Base-by-base conservation (phyloP, 306 rosid genomes). In the Oxytropis ochrocephala region DNA sequence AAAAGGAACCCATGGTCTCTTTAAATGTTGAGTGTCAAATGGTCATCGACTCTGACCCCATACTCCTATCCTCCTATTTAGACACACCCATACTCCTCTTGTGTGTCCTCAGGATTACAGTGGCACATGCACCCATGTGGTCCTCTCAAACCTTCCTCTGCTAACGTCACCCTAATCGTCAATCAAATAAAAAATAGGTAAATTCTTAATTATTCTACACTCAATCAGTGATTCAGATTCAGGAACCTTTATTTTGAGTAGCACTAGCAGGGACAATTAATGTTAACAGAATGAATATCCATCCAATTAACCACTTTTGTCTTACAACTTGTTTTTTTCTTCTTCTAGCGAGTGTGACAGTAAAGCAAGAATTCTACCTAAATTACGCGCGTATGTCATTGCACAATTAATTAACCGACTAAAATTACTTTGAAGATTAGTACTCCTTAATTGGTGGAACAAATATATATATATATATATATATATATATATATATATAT, bases 71-170 rank as follows among this genome's bases (percentile, higher is more conserved):
- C 29, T 24, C 29, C 3, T 24, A 24, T 21, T 1, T 24, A 24
- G 29, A 24, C 29, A 24, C 29, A 24, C 77, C 69, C 69, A 76
- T 42, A 58, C 62, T 10, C 74, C 6, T 58, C 57, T 59, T 16
- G 41, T 36, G 70, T 78, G 83, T 72, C n/a, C n/a, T n/a, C 71
- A 79, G 75, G 50, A 60, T 51, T 50, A 43, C 19, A 73, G 16
- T 41, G 11, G 67, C 82, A 81, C 80, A 82, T 77, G 85, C 50
- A 43, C 68, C 68, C 75, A 69, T 74, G 82, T 78, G 75, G 69
- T 78, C 73, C 82, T 69, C 36, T 4, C 11, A 47, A 48, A 39
- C 47, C 47, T 50, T 3, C n/a, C 33, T 56, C 38, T 29, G 57
- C 36, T 71, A n/a, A 43, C 36, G 24, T 13, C n/a, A 35, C 53